Evolutionary conservation across 768 basidiomycete genomes (phyloP).

Genomic region (Amanita molliuscula): DNA sequence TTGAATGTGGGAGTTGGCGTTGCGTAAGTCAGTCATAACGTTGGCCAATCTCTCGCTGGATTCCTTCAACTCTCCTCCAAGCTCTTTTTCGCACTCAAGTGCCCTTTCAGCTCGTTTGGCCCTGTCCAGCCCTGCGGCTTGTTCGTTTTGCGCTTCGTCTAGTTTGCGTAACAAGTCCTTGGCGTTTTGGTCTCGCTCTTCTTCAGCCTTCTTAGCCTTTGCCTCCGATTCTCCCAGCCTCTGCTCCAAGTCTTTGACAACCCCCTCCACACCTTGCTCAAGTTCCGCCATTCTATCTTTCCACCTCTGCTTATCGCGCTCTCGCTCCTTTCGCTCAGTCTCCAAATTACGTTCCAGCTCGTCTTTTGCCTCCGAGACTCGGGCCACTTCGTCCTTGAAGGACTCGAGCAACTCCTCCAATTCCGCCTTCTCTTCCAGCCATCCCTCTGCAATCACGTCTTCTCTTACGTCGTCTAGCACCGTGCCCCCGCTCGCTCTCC

Average conservation of each 20-base stretch:
- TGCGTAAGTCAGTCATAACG: slow-evolving; percentile 48
- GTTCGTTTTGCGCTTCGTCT: slow-evolving; percentile 36
- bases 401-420: slow-evolving; percentile 41
- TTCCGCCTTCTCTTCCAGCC: slow-evolving; percentile 63
- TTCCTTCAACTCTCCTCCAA: slow-evolving; percentile 56
- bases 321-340: slow-evolving; percentile 46
- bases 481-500: slow-evolving; percentile 43
- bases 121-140: slow-evolving; percentile 46
- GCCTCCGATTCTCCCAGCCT: slow-evolving; percentile 44
- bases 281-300: slow-evolving; percentile 63
- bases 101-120: slow-evolving; percentile 55
- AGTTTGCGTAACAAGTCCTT: slow-evolving; percentile 39
- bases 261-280: slow-evolving; percentile 55
- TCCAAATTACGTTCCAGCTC: slow-evolving; percentile 36
- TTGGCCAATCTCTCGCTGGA: slow-evolving; percentile 52
- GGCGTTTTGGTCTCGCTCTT: slow-evolving; percentile 22
- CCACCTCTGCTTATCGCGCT: slow-evolving; percentile 61
- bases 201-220: slow-evolving; percentile 27
- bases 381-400: slow-evolving; percentile 37
- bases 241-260: slow-evolving; percentile 55
- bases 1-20: slow-evolving; percentile 45
- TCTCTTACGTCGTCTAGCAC: slow-evolving; percentile 54
- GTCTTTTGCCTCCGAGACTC: slow-evolving; percentile 35
- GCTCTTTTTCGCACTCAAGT: slow-evolving; percentile 54
- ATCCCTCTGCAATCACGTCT: slow-evolving; percentile 50